Evolutionary conservation across 108 stramenopile species (phyloP).

Genomic region (Conticribra weissflogii): DNA sequence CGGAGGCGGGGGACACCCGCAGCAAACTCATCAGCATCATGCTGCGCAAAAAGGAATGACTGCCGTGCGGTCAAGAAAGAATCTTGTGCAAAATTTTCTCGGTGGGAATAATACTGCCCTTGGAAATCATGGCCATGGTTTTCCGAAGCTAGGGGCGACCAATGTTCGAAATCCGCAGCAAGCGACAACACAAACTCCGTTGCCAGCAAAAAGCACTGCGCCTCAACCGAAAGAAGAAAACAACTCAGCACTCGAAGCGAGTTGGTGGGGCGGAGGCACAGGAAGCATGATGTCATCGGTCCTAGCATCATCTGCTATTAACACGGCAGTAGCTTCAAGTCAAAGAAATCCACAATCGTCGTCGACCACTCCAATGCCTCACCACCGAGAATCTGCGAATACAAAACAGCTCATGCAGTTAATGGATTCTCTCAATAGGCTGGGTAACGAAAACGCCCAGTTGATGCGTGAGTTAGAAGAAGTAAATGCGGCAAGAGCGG

Average conservation of each 20-base stretch:
- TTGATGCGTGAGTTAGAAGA: conserved; percentile 83
- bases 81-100: conserved; percentile 74
- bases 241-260: conserved; percentile 66
- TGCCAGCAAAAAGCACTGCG: too few relatives aligned
- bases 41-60: conserved; percentile 38
- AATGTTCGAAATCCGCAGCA: too few relatives aligned
- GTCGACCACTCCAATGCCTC: neutral
- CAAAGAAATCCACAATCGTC: conserved; percentile 9
- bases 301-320: conserved; percentile 59
- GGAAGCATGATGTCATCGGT: conserved; percentile 51
- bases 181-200: too few relatives aligned
- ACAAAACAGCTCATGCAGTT: conserved; percentile 86
- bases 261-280: conserved; percentile 84
- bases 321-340: conserved; percentile 27
- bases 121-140: too few relatives aligned
- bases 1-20: conserved; percentile 9
- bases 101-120: conserved; percentile 22
- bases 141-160: too few relatives aligned
- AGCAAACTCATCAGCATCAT: conserved; percentile 31
- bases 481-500: conserved; percentile 71
- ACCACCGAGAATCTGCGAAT: conserved; percentile 44
- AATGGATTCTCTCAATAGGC: conserved; percentile 81
- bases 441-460: conserved; percentile 87
- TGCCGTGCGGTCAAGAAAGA: conserved; percentile 69
- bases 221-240: conserved; percentile 28